A percentile compares a stretch with the other conserved stretches of the same genome.
These are phyloP conservation scores for Tetradesmus lagerheimii DNA, from an alignment of 139 green algal genomes.

Conservation along the genomic window DNA sequence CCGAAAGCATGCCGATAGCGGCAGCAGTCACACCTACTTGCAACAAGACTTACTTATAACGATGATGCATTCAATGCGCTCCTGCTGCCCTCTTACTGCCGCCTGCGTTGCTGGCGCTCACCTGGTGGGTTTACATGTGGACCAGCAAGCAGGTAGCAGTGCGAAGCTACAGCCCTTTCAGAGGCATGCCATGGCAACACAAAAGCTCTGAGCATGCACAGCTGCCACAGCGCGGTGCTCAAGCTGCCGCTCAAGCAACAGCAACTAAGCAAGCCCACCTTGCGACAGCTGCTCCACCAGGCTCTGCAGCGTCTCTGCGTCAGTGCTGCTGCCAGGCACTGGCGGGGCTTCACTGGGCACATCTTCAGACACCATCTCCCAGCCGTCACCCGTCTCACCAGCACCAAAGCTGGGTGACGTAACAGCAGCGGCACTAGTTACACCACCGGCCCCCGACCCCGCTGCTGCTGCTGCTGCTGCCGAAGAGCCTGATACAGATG, in stretches of 20 bases:
- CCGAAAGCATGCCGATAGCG: too few relatives aligned
- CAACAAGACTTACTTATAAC: too few relatives aligned
- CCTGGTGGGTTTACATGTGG: too few relatives aligned
- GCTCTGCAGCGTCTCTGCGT: background rate
- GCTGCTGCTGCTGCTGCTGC: background rate
- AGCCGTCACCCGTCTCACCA: constrained; percentile 30
- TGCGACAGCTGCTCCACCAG: background rate
- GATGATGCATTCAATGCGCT: too few relatives aligned
- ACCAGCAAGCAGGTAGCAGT: too few relatives aligned
- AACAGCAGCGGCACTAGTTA: background rate
- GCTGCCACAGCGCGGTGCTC: background rate
- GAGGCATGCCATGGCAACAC: background rate
- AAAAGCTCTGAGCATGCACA: background rate
- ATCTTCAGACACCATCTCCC: constrained; percentile 43
- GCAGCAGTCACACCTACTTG: too few relatives aligned
- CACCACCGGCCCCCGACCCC: background rate
- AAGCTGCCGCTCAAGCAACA: background rate
- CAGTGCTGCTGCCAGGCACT: background rate
- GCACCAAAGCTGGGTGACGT: background rate
- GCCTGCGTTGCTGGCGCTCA: too few relatives aligned
- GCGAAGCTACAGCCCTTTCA: too few relatives aligned
- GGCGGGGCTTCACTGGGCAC: constrained; percentile 3
- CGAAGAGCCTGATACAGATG: background rate
- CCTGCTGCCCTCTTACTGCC: too few relatives aligned
- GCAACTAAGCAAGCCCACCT: background rate